Base-by-base conservation (phyloP, 345 rosid species). In the Pelargonium nanum region DNA sequence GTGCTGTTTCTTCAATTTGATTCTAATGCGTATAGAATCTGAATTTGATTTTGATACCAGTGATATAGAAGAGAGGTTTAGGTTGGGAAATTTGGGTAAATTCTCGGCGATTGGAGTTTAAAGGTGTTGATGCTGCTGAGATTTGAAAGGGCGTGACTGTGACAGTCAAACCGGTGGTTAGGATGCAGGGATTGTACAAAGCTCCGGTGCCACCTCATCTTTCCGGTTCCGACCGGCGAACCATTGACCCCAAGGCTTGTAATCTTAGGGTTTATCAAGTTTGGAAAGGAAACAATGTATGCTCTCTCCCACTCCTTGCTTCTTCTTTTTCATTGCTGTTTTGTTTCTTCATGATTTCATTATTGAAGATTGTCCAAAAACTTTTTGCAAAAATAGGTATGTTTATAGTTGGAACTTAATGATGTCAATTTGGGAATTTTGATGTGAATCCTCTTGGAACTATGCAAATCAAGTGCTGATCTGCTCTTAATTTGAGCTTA, bases 241-340 rank as follows among this genome's bases (percentile, higher is more conserved):
- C 73, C 73, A 65, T 77, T 54, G 74, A 55, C 44, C 30, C 32
- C 51, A 26, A 64, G 45, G 56, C 28, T 56, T 58, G 77, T 5
- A 52, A 69, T 7, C 68, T 76, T 34, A 83, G 82, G 16, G 68
- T 72, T 50, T 86, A 86, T 73, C 85, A 86, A 78, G 74, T 70
- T 59, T 86, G 89, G 92, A 80, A 70, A 72, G 93, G 93, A 71
- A 76, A 40, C 74, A 86, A 83, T 79, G 92, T 83, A 63, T 32
- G 63, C 60, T 23, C 21, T 10, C 61, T 22, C 9, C 26, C 50
- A 2, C 2, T 5, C 32, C 21, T 40, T 22, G 45, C 19, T 40
- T 51, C 15, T 48, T 10, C 19, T 3, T 24, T 24, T 20, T 34
- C 26, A 19, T 15, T 45, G 1, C 55, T 12, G 22, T n/a, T 19